Evolutionary conservation across 1,139 yeast genomes (phyloP), one percentile per base, ranked within the genome.

Genomic region (Hyphopichia pseudoburtonii): DNA sequence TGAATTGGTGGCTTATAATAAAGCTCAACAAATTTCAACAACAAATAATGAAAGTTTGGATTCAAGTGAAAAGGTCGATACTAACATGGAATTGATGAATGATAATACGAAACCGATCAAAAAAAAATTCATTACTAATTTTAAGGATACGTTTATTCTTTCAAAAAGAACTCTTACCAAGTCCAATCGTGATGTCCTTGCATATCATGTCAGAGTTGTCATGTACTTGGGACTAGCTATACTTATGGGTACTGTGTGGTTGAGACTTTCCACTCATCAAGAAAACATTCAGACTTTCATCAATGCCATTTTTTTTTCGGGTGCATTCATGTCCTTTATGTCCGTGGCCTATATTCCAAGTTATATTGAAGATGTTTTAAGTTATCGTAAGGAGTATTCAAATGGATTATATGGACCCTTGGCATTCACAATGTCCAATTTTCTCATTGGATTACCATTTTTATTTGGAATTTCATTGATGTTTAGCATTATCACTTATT

Each of bases 301-400:
- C 37, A 65, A 62, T 48, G 73, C 73, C 14, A 60, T 66, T 18
- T 66, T 66, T 52, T 66, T 65, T 31, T 62, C 67, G 3, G 70
- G 70, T 10, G 72, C 72, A 1, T 66, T 66, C 47, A 65, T 66
- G 71, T 65, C 70, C 7, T 66, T 66, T 43, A 66, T 66, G 70
- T 55, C 71, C 2, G 72, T 66, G 23, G 73, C 73, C 3, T 66
- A 66, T 41, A 64, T 66, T 36, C 73, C 73, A 3, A 59, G 72
- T 5, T 66, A 51, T 39, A 47, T 66, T 23, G 73, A 66, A 44
- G 73, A 66, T 39, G 58, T 49, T 37, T 36, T 46, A 11, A 43
- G 60, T 18, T 66, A 48, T 46, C 50, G 47, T 30, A 57, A 62
- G 39, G 73, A 66, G 34, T 50, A 56, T 17, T 39, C 48, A 35